Evolutionary conservation across 306 rosid species (phyloP).

Genomic region (Vigna angularis): DNA sequence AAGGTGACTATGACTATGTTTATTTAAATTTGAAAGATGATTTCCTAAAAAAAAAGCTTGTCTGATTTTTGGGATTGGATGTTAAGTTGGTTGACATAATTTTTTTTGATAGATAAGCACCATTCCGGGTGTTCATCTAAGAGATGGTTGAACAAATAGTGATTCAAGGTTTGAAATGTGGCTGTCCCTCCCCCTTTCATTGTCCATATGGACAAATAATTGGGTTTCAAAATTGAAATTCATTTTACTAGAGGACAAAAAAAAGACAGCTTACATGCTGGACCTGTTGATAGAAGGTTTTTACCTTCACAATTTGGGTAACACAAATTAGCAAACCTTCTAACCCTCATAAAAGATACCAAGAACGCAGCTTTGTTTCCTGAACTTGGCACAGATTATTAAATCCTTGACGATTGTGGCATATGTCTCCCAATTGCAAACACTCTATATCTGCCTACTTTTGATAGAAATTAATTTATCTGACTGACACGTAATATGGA

Average conservation of each 20-base stretch:
- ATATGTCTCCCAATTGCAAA: not conserved
- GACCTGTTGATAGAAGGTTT: not conserved
- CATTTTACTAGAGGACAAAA: conserved; percentile 1
- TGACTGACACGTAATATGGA: not conserved
- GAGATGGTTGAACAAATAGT: not conserved
- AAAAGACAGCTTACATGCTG: conserved; percentile 9
- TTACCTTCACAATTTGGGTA: too few relatives aligned
- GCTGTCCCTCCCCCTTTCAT: not conserved
- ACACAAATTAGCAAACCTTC: too few relatives aligned
- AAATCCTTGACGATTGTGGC: not conserved
- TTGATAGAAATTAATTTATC: not conserved
- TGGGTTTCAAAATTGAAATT: conserved; percentile 8
- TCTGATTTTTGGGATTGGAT: not conserved
- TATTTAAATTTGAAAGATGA: not conserved
- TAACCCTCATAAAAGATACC: not conserved
- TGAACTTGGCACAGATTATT: not conserved
- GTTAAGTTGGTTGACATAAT: not conserved
- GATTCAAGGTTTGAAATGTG: not conserved
- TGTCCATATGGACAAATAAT: not conserved
- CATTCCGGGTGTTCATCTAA: not conserved
- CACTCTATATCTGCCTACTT: not conserved
- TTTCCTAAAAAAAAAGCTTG: not conserved
- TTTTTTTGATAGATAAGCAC: not conserved
- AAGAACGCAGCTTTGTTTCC: not conserved
- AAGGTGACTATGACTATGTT: conserved; percentile 6